Percentiles rank a stretch among this genome's conserved stretches.
phyloP scores from a whole-genome alignment of 495 filamentous ascomycete genomes.

The Lasiosphaeria ovina region DNA sequence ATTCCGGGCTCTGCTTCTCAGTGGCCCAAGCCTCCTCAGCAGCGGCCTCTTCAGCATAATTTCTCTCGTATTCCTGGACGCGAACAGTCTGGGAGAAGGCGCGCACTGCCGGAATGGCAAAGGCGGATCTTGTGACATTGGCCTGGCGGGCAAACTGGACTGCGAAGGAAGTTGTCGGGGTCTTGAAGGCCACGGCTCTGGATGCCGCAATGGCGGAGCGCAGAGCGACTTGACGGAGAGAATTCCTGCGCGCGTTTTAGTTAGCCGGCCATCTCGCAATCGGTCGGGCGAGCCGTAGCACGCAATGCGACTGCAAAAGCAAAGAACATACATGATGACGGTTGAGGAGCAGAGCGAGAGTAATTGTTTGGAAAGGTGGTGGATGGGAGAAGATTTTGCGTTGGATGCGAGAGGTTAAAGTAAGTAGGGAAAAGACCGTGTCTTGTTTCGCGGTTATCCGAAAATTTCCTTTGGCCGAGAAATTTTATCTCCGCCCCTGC shows the following conservation, averaged over 20 bases:
- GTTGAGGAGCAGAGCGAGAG: neutral
- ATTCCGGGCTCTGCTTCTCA: slow-evolving; percentile 3
- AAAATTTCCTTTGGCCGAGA: neutral
- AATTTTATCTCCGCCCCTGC: neutral
- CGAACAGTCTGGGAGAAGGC: slow-evolving; percentile 36
- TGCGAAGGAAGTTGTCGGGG: slow-evolving; percentile 35
- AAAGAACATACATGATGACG: neutral
- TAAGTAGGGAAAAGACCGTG: neutral
- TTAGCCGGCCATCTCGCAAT: neutral
- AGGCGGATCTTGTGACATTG: slow-evolving; percentile 17
- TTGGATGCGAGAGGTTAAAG: neutral
- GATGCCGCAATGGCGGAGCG: slow-evolving; percentile 55
- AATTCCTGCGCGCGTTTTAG: slow-evolving; percentile 41
- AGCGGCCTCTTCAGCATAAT: slow-evolving; percentile 22
- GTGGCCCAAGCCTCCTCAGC: slow-evolving; percentile 10
- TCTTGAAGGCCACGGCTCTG: slow-evolving; percentile 41
- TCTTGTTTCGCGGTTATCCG: neutral
- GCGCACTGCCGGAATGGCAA: slow-evolving; percentile 28
- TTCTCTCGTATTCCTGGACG: slow-evolving; percentile 8
- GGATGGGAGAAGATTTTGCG: neutral
- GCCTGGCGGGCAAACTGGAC: slow-evolving; percentile 24
- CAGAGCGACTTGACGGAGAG: slow-evolving; percentile 55
- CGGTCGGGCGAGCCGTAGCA: neutral
- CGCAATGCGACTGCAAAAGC: neutral
- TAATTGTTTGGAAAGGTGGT: neutral